Conservation (phyloP, 2,329 filamentous ascomycete species). For the Tolypocladium ovalisporum region DNA sequence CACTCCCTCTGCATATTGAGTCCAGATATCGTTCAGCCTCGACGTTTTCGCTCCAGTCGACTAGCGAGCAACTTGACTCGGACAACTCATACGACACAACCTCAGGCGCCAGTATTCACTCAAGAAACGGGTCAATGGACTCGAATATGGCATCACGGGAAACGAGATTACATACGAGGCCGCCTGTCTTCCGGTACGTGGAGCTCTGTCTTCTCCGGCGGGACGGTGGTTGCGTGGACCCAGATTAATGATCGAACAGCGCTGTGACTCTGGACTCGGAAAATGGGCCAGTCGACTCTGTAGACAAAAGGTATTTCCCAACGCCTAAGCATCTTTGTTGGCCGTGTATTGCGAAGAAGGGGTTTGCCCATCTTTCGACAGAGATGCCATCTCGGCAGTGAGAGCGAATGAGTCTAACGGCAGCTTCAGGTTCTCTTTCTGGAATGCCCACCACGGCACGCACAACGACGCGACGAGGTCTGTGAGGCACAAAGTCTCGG, state of each 20-base stretch:
- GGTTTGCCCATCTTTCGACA: background rate
- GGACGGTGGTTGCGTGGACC: background rate
- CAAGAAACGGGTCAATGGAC: constrained; percentile 20
- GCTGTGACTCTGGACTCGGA: background rate
- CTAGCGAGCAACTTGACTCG: constrained; percentile 12
- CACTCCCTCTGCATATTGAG: constrained; percentile 30
- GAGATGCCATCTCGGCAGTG: background rate
- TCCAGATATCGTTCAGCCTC: constrained; percentile 18
- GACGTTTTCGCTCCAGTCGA: constrained; percentile 10
- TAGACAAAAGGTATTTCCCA: background rate
- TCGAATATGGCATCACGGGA: constrained; percentile 8
- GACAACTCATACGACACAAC: constrained; percentile 8
- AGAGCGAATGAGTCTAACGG: background rate
- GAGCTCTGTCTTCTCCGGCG: background rate
- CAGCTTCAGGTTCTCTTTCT: background rate
- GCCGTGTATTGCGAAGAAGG: background rate
- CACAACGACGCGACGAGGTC: constrained; percentile 1
- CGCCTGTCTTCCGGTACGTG: constrained; percentile 1
- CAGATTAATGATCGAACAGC: background rate
- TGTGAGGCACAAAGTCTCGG: constrained; percentile 24
- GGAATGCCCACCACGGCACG: constrained; percentile 1
- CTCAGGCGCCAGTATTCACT: constrained; percentile 11
- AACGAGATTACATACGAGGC: background rate
- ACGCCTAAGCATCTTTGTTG: background rate
- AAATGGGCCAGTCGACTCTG: background rate